Percentiles rank a stretch among this genome's conserved stretches.
Evolutionary conservation across 2,329 filamentous ascomycete genomes (phyloP).

Genomic region (Monilinia fructicola): DNA sequence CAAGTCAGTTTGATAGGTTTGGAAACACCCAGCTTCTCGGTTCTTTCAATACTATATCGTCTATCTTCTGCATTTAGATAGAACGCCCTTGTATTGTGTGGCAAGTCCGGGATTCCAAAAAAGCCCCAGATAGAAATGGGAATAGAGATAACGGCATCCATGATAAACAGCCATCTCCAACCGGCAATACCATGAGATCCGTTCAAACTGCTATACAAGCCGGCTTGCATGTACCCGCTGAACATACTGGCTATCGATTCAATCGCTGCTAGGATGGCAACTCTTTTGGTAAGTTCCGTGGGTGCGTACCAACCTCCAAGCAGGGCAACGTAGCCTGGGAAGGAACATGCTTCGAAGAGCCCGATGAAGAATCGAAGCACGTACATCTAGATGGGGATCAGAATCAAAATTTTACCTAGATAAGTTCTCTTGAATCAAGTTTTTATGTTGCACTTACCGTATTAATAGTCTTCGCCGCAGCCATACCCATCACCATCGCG

Average conservation of each 20-base stretch:
- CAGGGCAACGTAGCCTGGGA: constrained; percentile 45
- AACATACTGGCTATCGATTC: constrained; percentile 44
- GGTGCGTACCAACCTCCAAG: constrained; percentile 48
- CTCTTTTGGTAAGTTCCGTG: constrained; percentile 45
- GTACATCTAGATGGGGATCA: constrained; percentile 35
- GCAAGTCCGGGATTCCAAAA: constrained; percentile 8
- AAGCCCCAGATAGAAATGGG: constrained; percentile 14
- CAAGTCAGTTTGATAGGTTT: not conserved
- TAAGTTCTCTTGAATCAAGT: no score
- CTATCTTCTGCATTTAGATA: constrained; percentile 3
- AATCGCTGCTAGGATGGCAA: constrained; percentile 44
- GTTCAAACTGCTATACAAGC: constrained; percentile 44
- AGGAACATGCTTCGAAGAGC: constrained; percentile 43
- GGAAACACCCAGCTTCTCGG: not conserved
- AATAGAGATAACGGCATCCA: constrained; percentile 40
- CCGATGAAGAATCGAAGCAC: constrained; percentile 34
- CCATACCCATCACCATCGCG: constrained; percentile 15
- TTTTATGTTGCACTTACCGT: not conserved
- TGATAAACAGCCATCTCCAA: constrained; percentile 49
- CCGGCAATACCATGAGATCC: constrained; percentile 42
- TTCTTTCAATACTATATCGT: constrained; percentile 1
- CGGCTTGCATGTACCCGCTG: constrained; percentile 46
- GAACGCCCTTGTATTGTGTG: constrained; percentile 1
- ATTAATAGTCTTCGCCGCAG: constrained; percentile 17
- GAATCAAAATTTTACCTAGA: not conserved